phyloP scores from a whole-genome alignment of 805 yeast genomes.

The Pichia gijzeniarum region DNA sequence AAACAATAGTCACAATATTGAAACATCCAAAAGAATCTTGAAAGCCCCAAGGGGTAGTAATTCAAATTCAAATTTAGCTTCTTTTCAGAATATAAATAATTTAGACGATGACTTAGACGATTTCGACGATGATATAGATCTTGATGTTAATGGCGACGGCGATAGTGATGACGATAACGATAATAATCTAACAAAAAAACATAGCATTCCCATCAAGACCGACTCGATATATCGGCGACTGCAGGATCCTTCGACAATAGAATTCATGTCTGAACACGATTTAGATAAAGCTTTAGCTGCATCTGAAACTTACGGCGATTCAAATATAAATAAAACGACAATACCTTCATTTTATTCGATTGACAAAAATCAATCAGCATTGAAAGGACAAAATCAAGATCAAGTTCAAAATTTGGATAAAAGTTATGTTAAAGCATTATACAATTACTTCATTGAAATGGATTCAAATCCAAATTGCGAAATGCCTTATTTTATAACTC shows the following conservation, averaged over 20 bases:
- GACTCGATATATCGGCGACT: conserved; percentile 5
- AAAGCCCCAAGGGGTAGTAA: conserved; percentile 1
- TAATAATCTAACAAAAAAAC: background rate
- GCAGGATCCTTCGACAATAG: conserved; percentile 42
- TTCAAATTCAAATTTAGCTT: background rate
- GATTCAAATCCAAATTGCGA: conserved; percentile 27
- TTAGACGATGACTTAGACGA: conserved; percentile 4
- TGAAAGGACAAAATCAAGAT: too few relatives aligned
- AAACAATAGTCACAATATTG: background rate
- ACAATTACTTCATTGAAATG: conserved; percentile 11
- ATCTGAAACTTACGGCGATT: conserved; percentile 16
- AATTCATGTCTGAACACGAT: conserved; percentile 48
- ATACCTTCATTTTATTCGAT: background rate
- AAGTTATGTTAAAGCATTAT: conserved; percentile 10
- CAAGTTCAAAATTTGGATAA: conserved; percentile 4
- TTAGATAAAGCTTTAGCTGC: conserved; percentile 34
- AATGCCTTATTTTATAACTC: conserved; percentile 54
- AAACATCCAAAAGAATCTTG: background rate
- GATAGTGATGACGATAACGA: background rate
- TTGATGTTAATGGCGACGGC: conserved; percentile 2
- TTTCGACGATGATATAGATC: conserved; percentile 7
- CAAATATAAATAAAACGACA: background rate
- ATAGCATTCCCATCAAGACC: too few relatives aligned
- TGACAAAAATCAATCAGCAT: background rate
- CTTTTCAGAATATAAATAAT: background rate